phyloP scores from a whole-genome alignment of 139 green algal genomes.

The Haematococcus lacustris region DNA sequence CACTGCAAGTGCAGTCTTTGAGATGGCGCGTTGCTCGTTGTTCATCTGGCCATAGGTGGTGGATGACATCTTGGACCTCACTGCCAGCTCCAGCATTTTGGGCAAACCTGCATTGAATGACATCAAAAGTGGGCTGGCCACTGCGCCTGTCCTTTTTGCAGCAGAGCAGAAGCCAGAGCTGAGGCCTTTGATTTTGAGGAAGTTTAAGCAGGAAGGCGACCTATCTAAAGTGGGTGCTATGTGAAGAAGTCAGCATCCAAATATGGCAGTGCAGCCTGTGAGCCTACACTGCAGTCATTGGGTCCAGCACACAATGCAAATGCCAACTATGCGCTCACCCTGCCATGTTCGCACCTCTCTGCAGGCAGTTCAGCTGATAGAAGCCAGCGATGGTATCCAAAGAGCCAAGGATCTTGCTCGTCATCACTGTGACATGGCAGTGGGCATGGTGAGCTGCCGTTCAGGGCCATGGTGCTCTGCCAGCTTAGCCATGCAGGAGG shows the following conservation, averaged over 20 bases:
- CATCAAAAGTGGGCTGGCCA: conserved; percentile 82
- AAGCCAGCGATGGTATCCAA: conserved; percentile 56
- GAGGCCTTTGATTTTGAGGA: conserved; percentile 66
- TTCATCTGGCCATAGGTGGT: conserved; percentile 72
- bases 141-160: conserved; percentile 82
- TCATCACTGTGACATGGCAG: conserved; percentile 55
- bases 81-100: conserved; percentile 55
- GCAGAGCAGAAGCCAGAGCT: conserved; percentile 56
- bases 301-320: background rate
- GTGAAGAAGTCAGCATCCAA: background rate
- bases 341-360: background rate
- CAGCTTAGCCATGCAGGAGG: background rate
- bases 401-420: conserved; percentile 63
- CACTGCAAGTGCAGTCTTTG: too few relatives aligned
- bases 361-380: conserved; percentile 52
- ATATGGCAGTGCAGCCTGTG: background rate
- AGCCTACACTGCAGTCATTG: background rate
- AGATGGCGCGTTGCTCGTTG: too few relatives aligned
- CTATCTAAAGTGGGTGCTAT: conserved; percentile 34
- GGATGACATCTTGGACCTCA: conserved; percentile 96
- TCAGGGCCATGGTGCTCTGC: background rate
- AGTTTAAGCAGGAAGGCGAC: conserved; percentile 76
- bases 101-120: conserved; percentile 94
- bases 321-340: background rate
- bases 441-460: conserved; percentile 32